phyloP scores from a whole-genome alignment of 2,329 filamentous ascomycete species.

The Trichoderma atroviride region DNA sequence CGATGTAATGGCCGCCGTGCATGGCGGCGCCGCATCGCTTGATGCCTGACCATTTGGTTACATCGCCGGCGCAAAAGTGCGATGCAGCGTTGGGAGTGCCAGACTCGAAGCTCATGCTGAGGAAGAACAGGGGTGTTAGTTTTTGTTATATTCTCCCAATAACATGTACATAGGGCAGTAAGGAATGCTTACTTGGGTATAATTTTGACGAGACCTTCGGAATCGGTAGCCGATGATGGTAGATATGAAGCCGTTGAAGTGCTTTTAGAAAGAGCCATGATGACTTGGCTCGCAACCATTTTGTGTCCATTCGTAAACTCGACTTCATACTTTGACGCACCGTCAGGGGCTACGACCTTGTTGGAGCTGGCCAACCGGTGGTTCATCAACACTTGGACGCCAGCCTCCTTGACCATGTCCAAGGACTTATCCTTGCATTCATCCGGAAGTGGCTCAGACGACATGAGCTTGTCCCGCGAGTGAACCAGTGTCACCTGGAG shows the following conservation, averaged over 20 bases:
- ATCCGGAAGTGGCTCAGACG: constrained; percentile 71
- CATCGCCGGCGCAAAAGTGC: constrained; percentile 73
- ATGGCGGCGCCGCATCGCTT: constrained; percentile 78
- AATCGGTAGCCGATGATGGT: constrained; percentile 59
- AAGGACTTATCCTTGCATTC: constrained; percentile 67
- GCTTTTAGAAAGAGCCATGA: constrained; percentile 69
- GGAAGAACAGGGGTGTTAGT: neutral
- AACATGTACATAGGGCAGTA: neutral
- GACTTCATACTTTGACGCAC: constrained; percentile 49
- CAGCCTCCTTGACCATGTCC: constrained; percentile 60
- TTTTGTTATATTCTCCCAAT: neutral
- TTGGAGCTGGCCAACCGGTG: constrained; percentile 57
- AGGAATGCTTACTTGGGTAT: constrained; percentile 50
- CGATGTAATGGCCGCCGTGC: constrained; percentile 69
- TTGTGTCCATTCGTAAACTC: constrained; percentile 62
- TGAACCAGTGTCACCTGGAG: constrained; percentile 74
- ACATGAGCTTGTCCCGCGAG: constrained; percentile 69
- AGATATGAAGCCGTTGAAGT: constrained; percentile 66
- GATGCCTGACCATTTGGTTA: constrained; percentile 73
- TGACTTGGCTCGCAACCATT: constrained; percentile 64
- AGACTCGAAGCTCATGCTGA: constrained; percentile 57
- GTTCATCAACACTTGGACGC: constrained; percentile 66
- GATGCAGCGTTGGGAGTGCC: constrained; percentile 57
- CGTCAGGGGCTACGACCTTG: constrained; percentile 50
- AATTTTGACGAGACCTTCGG: constrained; percentile 68